Conservation (phyloP, 257 asterid genomes). For the Dorcoceras hygrometricum region DNA sequence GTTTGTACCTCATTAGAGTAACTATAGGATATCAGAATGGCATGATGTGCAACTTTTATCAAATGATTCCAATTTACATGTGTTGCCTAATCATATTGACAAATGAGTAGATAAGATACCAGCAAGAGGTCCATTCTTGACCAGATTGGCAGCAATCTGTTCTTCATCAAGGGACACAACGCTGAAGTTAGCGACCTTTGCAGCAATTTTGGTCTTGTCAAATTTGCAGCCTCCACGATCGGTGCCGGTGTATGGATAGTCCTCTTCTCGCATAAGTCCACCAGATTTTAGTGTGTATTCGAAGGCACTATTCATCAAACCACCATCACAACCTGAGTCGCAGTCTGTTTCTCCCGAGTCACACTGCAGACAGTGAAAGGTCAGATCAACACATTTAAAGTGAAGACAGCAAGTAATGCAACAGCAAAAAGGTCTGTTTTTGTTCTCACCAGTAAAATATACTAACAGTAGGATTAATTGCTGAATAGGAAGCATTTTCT, state of each 20-base stretch:
- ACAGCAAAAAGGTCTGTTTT: not conserved
- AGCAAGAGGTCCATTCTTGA: constrained; percentile 88
- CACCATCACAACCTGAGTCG: constrained; percentile 86
- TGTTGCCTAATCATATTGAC: not conserved
- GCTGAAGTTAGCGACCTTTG: constrained; percentile 62
- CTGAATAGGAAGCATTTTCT: not conserved
- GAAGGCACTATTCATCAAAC: constrained; percentile 54
- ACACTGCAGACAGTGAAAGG: constrained; percentile 45
- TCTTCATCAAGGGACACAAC: constrained; percentile 51
- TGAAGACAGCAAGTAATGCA: not conserved
- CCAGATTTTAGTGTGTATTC: constrained; percentile 71
- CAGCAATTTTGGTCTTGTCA: constrained; percentile 69
- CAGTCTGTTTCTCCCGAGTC: constrained; percentile 76
- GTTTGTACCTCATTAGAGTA: too few species aligned
- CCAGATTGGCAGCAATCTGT: constrained; percentile 89
- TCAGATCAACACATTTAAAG: constrained; percentile 2
- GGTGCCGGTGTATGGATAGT: constrained; percentile 53
- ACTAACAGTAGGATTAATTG: not conserved
- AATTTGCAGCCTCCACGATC: constrained; percentile 55
- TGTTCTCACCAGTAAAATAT: not conserved
- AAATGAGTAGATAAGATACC: constrained; percentile 36
- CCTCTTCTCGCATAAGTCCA: constrained; percentile 83
- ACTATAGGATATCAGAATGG: not conserved
- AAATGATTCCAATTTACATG: too few species aligned
- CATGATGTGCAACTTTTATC: not conserved